Evolutionary conservation across 164 flowering plant species (phyloP).

Genomic region (Nymphaea colorata): DNA sequence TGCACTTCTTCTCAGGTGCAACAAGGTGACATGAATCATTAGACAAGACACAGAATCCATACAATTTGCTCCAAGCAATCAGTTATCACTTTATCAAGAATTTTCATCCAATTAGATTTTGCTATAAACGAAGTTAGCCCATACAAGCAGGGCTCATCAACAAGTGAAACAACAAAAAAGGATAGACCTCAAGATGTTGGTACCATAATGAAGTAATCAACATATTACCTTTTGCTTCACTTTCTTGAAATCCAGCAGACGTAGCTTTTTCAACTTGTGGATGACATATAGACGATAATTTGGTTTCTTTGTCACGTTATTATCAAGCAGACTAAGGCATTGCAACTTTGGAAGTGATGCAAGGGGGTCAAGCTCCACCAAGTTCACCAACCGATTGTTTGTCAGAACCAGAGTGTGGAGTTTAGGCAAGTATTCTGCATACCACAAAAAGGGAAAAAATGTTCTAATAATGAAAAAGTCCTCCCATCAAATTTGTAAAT

Average conservation of each 20-base stretch:
- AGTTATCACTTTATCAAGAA: too few relatives aligned
- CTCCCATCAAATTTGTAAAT: too few relatives aligned
- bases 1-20: too few relatives aligned
- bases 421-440: slow-evolving; percentile 86
- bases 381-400: slow-evolving; percentile 86
- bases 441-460: neutral
- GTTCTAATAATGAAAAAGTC: neutral
- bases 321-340: slow-evolving; percentile 76
- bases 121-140: neutral
- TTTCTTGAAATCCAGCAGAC: slow-evolving; percentile 89
- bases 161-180: neutral
- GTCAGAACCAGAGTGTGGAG: slow-evolving; percentile 79
- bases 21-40: too few relatives aligned
- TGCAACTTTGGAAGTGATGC: slow-evolving; percentile 74
- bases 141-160: neutral
- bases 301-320: slow-evolving; percentile 78
- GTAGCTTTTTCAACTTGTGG: slow-evolving; percentile 63
- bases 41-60: too few relatives aligned
- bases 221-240: slow-evolving; percentile 64
- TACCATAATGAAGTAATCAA: neutral
- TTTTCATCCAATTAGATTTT: too few relatives aligned
- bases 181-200: neutral
- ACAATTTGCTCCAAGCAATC: too few relatives aligned
- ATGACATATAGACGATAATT: slow-evolving; percentile 88
- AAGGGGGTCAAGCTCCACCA: slow-evolving; percentile 95